A percentile compares a stretch with the other conserved stretches of the same genome.
These are phyloP conservation scores for Kluyveromyces wickerhamii DNA, from an alignment of 805 yeast genomes.

Conservation along the genomic window DNA sequence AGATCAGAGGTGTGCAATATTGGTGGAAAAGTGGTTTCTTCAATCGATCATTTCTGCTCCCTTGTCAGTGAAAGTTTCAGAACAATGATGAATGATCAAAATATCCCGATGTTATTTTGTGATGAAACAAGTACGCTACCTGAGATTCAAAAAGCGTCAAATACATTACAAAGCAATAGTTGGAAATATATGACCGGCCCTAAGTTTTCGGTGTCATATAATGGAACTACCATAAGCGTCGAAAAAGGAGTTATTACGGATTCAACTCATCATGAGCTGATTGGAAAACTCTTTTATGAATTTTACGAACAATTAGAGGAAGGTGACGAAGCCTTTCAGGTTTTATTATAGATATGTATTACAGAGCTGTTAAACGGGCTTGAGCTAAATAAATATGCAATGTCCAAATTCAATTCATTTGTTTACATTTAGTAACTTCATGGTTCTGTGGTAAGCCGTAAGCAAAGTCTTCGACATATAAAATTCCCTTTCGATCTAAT, in stretches of 20 bases:
- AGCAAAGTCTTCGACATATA: constrained; percentile 79
- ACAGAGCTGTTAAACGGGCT: too few relatives aligned
- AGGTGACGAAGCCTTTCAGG: neutral
- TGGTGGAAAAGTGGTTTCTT: constrained; percentile 36
- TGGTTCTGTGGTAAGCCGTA: constrained; percentile 71
- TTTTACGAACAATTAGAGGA: constrained; percentile 7
- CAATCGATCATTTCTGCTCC: constrained; percentile 25
- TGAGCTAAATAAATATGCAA: too few relatives aligned
- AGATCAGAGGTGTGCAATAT: constrained; percentile 72
- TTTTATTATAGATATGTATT: neutral
- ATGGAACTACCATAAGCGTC: constrained; percentile 35
- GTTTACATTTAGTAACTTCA: constrained; percentile 60
- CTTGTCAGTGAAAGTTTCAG: constrained; percentile 24
- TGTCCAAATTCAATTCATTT: constrained; percentile 30
- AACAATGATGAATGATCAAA: constrained; percentile 17
- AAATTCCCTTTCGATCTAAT: constrained; percentile 73
- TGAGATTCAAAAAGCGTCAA: constrained; percentile 35
- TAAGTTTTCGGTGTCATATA: constrained; percentile 48
- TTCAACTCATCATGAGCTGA: constrained; percentile 9
- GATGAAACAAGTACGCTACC: constrained; percentile 24
- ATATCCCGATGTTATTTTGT: constrained; percentile 23
- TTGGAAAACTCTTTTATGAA: constrained; percentile 16
- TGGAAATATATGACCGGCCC: constrained; percentile 82
- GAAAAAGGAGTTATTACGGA: constrained; percentile 39
- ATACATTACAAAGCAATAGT: constrained; percentile 47